phyloP scores from a whole-genome alignment of 177 flowering plant species.

The Telopea speciosissima region DNA sequence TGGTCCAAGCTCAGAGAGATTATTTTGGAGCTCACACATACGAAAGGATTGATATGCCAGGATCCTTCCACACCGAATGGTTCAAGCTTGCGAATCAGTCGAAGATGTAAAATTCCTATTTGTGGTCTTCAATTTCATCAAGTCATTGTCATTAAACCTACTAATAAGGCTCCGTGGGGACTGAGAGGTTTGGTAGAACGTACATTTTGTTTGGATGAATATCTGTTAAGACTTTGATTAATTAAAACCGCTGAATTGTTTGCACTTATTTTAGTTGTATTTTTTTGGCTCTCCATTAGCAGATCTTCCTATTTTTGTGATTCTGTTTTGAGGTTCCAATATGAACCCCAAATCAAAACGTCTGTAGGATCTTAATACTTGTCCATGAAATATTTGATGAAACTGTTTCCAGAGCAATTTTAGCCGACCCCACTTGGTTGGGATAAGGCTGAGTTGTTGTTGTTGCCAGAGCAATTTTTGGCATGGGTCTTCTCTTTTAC shows the following conservation, averaged over 20 bases:
- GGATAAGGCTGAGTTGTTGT: no score
- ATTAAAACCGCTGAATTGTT: neutral
- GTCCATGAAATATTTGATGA: neutral
- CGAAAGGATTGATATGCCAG: constrained; percentile 19
- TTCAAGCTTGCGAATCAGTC: constrained; percentile 21
- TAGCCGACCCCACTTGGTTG: no score
- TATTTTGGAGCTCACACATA: constrained; percentile 19
- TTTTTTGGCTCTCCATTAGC: neutral
- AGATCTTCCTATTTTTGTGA: neutral
- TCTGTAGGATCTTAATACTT: neutral
- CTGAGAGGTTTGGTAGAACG: neutral
- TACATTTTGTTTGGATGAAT: neutral
- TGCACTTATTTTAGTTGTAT: neutral
- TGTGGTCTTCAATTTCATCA: neutral
- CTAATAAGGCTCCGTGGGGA: constrained; percentile 5
- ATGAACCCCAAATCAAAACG: neutral
- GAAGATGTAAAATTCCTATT: constrained; percentile 11
- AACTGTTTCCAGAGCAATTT: neutral
- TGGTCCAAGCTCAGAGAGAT: constrained; percentile 18
- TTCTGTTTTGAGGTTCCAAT: neutral
- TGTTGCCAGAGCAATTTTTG: neutral
- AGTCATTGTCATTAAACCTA: neutral
- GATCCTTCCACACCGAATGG: constrained; percentile 26
- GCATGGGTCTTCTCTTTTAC: neutral
- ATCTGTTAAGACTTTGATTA: neutral